These are phyloP conservation scores for Trematosphaeria pertusa DNA, from an alignment of 2,329 filamentous ascomycete species.

Conservation along the genomic window DNA sequence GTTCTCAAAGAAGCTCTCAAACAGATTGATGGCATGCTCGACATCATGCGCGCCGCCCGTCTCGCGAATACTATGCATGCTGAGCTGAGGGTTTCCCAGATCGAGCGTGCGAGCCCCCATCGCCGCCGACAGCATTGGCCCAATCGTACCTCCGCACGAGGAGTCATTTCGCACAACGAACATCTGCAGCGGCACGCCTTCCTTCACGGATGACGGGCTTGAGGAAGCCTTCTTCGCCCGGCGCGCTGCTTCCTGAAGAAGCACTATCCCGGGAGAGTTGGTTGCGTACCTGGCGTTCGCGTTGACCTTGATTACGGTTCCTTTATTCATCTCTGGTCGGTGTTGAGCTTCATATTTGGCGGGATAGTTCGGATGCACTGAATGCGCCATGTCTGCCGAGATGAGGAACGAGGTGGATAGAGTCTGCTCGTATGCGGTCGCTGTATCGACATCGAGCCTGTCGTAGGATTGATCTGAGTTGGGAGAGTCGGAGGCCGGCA, in stretches of 20 bases:
- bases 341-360: constrained; percentile 92
- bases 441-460: constrained; percentile 62
- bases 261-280: constrained; percentile 91
- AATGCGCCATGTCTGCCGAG: constrained; percentile 97
- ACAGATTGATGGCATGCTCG: constrained; percentile 82
- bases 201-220: constrained; percentile 53
- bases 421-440: constrained; percentile 92
- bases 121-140: constrained; percentile 90
- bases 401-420: constrained; percentile 90
- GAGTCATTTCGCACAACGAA: constrained; percentile 98
- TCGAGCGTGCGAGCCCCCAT: constrained; percentile 90
- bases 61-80: constrained; percentile 97
- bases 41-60: constrained; percentile 89
- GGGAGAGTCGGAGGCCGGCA: constrained; percentile 67
- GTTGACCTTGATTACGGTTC: constrained; percentile 96
- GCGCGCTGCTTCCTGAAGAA: constrained; percentile 84
- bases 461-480: constrained; percentile 71
- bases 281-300: constrained; percentile 97
- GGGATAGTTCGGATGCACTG: constrained; percentile 92
- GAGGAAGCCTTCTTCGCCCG: constrained; percentile 60
- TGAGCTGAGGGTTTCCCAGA: constrained; percentile 90
- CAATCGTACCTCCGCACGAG: constrained; percentile 93
- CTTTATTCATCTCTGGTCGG: constrained; percentile 93
- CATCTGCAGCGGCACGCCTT: constrained; percentile 85
- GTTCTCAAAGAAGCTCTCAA: constrained; percentile 84